Evolutionary conservation across 495 filamentous ascomycete species (phyloP).

Genomic region (Corynascus novoguineensis): DNA sequence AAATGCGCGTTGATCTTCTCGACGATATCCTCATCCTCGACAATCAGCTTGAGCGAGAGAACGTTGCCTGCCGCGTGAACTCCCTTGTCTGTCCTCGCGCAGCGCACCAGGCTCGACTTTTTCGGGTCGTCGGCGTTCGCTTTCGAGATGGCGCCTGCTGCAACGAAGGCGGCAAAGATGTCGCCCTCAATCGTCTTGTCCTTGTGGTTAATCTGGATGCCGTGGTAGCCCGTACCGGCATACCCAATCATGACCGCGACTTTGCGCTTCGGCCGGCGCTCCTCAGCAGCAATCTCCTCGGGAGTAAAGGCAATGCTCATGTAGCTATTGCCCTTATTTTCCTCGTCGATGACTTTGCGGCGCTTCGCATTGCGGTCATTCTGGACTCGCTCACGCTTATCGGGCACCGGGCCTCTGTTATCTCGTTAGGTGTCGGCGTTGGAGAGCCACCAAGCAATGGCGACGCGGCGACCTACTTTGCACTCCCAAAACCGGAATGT

Average conservation of each 20-base stretch:
- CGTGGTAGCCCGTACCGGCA: conserved; percentile 93
- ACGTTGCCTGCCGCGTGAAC: conserved; percentile 97
- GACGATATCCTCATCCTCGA: conserved; percentile 82
- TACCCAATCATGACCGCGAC: conserved; percentile 94
- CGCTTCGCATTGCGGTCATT: conserved; percentile 54
- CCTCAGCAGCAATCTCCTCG: conserved; percentile 80
- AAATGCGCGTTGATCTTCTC: conserved; percentile 84
- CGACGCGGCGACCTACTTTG: conserved; percentile 20
- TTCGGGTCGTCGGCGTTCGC: conserved; percentile 94
- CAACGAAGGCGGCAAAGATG: conserved; percentile 83
- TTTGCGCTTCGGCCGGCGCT: conserved; percentile 85
- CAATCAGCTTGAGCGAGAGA: conserved; percentile 89
- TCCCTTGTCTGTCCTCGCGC: conserved; percentile 94
- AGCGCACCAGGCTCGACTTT: conserved; percentile 89
- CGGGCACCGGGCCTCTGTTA: conserved; percentile 27
- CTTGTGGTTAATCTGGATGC: conserved; percentile 75
- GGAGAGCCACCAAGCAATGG: background rate
- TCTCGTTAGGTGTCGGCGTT: conserved; percentile 31
- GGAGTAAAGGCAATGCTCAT: conserved; percentile 43
- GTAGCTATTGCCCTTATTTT: conserved; percentile 31
- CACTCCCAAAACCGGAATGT: conserved; percentile 21
- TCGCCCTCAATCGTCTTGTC: conserved; percentile 98
- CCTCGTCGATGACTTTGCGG: conserved; percentile 39
- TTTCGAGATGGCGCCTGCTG: conserved; percentile 87
- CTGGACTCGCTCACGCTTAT: conserved; percentile 60